Base-by-base conservation (phyloP, 2,329 filamentous ascomycete genomes). In the Neoascochyta sp. region DNA sequence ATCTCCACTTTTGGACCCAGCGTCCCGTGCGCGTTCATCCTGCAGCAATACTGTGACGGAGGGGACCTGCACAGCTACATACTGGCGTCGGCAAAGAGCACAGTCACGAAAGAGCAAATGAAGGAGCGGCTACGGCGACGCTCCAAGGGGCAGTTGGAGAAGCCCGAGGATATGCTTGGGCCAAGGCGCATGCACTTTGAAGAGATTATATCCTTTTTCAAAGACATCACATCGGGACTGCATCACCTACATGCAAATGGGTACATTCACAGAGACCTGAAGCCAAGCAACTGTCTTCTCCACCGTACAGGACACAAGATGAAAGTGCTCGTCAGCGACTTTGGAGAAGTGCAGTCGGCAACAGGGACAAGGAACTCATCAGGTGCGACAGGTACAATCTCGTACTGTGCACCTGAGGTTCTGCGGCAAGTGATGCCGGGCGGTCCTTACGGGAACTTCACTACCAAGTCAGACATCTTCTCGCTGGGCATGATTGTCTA, bases 401-500 rank as follows among this genome's bases (percentile, higher is more conserved):
- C 90, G 0, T 98, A 95, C 62, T 98, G 92, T 62, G 92, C 92
- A 0, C 92, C 92, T 0, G 92, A 98, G 62, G 93, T 98, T 0
- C 69, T 98, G 16, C 80, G 76, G 28, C 75, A 76, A 45, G 81
- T 74, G 19, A 63, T 58, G 23, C 65, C 75, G 0, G 72, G 70
- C 16, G 90, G 90, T 0, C 75, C 75, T 1, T 90, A 86, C 49
- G 88, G 85, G 6, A 95, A 96, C 56, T 98, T 98, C 53, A 95
- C 88, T 0, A 89, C 86, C 15, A 98, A 96, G 57, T 95, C 89
- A 0, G 92, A 98, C 54, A 84, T 98, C n/a, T 98, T 98, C 63
- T 95, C 89, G 1, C 70, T 98, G 0, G 92, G 92, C 27, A 95
- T 98, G 90, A 96, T 96, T 33, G 74, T 98, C 3, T 94, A 96